Evolutionary conservation across 2,329 filamentous ascomycete species (phyloP), one percentile per base, ranked within the genome.

Genomic region (Ophiostoma australiae): DNA sequence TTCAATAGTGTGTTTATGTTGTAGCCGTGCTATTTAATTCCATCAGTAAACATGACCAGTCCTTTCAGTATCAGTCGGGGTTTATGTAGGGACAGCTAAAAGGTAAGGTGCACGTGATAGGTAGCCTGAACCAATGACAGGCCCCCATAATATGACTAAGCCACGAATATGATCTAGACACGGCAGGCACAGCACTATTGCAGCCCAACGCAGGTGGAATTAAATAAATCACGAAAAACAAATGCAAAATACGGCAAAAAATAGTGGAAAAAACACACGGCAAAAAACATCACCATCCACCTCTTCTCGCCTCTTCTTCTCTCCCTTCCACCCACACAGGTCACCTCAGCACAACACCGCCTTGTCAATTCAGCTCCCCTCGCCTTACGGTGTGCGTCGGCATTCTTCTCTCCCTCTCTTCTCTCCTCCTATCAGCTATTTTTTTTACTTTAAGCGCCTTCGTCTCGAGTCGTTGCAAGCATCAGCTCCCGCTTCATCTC

Each of bases 331-430:
- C 74, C 73, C 73, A 69, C 73, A 72, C 72, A 74, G 74, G 75
- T 76, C 75, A 74, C 74, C 75, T 39, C 70, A 76, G 68, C 81
- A 80, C 81, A 75, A 71, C 74, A 73, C 73, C 74, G 81, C 81
- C 80, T 80, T 79, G 81, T 78, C 82, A 82, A 82, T 80, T 76
- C 68, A 75, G 74, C 70, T 61, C 61, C 63, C 71, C 63, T 39
- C 67, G 67, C 67, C 71, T 63, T 44, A 23, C 79, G 81, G 81
- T 74, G 81, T 81, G 80, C 80, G 80, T 79, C 77, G 76, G 76
- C 73, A 75, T 73, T 79, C 77, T 77, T 74, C 73, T 76, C 76
- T 72, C 71, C 71, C 69, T 70, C 70, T 70, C 72, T 66, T 52
- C 39, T 67, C 41, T 58, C 11, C 68, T 41, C 41, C 68, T 63